phyloP scores from a whole-genome alignment of 192 early-diverging fungal species.

The Gonapodya prolifera region DNA sequence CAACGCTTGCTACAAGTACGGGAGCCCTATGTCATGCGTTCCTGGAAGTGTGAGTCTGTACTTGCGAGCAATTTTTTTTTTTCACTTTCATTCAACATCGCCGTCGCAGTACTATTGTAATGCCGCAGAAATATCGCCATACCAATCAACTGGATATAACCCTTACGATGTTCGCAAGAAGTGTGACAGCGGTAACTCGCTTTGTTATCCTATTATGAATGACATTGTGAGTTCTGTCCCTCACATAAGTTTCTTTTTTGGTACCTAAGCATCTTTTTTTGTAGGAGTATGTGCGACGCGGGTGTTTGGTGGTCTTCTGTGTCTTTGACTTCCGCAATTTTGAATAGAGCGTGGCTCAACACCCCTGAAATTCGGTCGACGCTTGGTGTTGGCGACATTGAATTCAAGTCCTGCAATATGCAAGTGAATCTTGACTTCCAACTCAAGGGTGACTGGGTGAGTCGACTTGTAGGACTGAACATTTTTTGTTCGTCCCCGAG shows the following conservation, averaged over 20 bases:
- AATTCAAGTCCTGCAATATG: conserved; percentile 73
- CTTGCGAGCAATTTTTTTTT: background rate
- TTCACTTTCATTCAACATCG: background rate
- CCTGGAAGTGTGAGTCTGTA: background rate
- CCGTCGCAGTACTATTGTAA: background rate
- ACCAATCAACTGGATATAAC: conserved; percentile 47
- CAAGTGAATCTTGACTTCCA: conserved; percentile 64
- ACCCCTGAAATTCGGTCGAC: conserved; percentile 52
- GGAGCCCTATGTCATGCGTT: conserved; percentile 63
- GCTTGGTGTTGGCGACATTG: conserved; percentile 58
- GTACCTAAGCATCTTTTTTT: background rate
- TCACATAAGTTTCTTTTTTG: background rate
- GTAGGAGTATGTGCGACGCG: too few relatives aligned
- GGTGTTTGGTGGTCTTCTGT: too few relatives aligned
- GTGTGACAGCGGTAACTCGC: conserved; percentile 61
- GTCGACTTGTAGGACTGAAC: background rate
- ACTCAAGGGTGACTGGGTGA: conserved; percentile 65
- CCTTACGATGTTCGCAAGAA: conserved; percentile 86
- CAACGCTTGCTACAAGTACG: conserved; percentile 71
- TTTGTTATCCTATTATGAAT: conserved; percentile 78
- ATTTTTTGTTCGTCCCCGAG: too few relatives aligned
- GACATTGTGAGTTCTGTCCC: conserved; percentile 43
- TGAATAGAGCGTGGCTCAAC: conserved; percentile 49
- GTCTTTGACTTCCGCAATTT: background rate
- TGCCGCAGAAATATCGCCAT: background rate